phyloP scores from a whole-genome alignment of 2,329 filamentous ascomycete genomes.

The Trichothecium sympodiale region DNA sequence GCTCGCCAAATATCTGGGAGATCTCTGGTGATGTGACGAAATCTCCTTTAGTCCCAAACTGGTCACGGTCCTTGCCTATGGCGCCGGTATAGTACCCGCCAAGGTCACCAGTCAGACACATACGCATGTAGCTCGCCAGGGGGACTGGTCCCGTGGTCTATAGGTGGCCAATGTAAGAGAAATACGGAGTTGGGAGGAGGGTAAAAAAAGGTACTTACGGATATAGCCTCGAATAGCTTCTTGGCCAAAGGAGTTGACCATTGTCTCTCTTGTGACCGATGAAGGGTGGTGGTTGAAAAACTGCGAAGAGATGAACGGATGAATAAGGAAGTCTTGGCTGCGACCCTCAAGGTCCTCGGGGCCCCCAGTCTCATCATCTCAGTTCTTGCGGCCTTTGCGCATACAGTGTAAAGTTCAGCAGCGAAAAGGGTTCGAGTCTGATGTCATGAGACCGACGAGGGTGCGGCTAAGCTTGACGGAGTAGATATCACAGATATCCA shows the following conservation, averaged over 20 bases:
- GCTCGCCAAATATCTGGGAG: constrained; percentile 90
- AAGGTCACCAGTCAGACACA: constrained; percentile 84
- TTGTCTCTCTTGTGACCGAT: constrained; percentile 35
- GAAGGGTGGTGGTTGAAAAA: constrained; percentile 14
- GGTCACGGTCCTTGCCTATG: constrained; percentile 58
- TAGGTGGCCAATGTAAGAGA: neutral
- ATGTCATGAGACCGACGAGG: no score
- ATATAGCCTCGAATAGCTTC: constrained; percentile 75
- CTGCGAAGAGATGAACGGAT: constrained; percentile 8
- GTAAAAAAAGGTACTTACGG: constrained; percentile 36
- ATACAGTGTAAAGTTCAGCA: no score
- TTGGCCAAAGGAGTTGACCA: constrained; percentile 93
- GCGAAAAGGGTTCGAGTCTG: no score
- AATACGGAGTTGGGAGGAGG: neutral
- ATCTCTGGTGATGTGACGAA: constrained; percentile 98
- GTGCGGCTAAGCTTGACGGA: no score
- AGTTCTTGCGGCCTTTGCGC: constrained; percentile 2
- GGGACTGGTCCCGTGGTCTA: constrained; percentile 77
- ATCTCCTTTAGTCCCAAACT: constrained; percentile 87
- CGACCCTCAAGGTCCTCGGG: neutral
- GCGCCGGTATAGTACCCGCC: constrained; percentile 89
- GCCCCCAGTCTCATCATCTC: constrained; percentile 3
- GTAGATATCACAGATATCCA: no score
- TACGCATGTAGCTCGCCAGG: constrained; percentile 92
- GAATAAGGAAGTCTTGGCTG: constrained; percentile 2